Percentiles rank a stretch among this genome's conserved stretches.
phyloP scores from a whole-genome alignment of 148 eudicot species.

The Arbutus unedo region DNA sequence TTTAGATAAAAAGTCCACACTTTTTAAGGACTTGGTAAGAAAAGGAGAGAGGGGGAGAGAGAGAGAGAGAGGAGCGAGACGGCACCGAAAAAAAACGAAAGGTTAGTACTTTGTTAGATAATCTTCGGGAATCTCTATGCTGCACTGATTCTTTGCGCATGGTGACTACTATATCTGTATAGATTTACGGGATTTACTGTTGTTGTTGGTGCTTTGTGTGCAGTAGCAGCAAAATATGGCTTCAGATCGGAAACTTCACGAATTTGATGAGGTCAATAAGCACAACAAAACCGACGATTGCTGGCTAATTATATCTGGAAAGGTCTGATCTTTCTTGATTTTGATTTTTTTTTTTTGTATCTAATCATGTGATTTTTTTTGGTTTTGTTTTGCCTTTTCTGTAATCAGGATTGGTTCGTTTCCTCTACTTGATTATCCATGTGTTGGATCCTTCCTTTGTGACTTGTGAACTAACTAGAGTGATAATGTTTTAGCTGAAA shows the following conservation, averaged over 20 bases:
- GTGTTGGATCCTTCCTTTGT: not conserved
- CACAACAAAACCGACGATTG: conserved; percentile 49
- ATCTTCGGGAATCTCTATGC: not conserved
- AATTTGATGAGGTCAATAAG: conserved; percentile 46
- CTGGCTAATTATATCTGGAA: conserved; percentile 51
- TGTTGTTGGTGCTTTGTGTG: conserved; percentile 8
- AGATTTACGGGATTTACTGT: not conserved
- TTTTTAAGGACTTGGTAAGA: not conserved
- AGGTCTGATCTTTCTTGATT: conserved; percentile 28
- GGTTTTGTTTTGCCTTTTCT: not conserved
- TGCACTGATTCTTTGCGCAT: not conserved
- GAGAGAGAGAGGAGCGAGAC: not conserved
- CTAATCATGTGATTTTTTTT: not conserved
- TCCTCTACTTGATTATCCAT: not conserved
- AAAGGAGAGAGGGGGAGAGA: not conserved
- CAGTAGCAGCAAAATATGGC: conserved; percentile 31
- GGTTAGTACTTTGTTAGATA: not conserved
- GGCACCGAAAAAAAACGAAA: not conserved
- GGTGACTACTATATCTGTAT: not conserved
- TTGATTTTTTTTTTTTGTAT: not conserved
- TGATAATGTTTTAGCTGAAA: not conserved
- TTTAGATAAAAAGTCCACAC: too few species aligned
- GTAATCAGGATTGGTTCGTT: not conserved
- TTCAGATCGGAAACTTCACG: conserved; percentile 38
- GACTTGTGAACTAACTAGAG: not conserved